Conservation (phyloP, 1,284 basidiomycete species). For the Marasmius oreades region DNA sequence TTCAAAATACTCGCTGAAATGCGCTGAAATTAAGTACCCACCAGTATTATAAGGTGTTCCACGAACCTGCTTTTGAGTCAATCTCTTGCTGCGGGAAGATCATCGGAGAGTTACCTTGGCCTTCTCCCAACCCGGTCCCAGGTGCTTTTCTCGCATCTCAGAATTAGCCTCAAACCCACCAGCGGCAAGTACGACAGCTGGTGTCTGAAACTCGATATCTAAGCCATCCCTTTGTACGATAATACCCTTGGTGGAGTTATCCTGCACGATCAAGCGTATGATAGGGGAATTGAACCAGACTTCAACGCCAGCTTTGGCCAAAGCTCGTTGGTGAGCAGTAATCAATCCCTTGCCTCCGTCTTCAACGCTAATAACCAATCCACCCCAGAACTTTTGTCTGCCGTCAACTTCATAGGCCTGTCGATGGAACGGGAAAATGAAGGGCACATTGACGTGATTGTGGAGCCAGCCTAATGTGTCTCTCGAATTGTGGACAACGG, state of each 20-base stretch:
- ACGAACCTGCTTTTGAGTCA: slow-evolving; percentile 41
- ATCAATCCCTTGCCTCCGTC: slow-evolving; percentile 70
- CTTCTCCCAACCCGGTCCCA: slow-evolving; percentile 52
- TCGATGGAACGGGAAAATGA: slow-evolving; percentile 57
- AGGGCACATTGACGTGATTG: slow-evolving; percentile 45
- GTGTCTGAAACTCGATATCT: slow-evolving; percentile 31
- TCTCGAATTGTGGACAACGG: slow-evolving; percentile 54
- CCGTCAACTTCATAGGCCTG: slow-evolving; percentile 65
- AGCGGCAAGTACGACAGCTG: slow-evolving; percentile 54
- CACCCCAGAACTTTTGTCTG: slow-evolving; percentile 66
- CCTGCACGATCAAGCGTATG: slow-evolving; percentile 35
- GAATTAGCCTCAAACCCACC: slow-evolving; percentile 63
- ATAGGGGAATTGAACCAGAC: slow-evolving; percentile 55
- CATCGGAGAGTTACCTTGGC: slow-evolving; percentile 40
- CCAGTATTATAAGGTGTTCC: slow-evolving; percentile 63
- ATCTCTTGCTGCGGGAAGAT: slow-evolving; percentile 2
- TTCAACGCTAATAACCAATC: slow-evolving; percentile 53
- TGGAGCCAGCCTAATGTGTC: slow-evolving; percentile 56
- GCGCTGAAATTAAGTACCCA: background rate
- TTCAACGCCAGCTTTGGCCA: slow-evolving; percentile 46
- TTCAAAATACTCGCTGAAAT: background rate
- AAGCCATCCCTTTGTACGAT: slow-evolving; percentile 36
- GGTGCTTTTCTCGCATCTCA: slow-evolving; percentile 45
- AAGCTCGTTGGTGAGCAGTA: slow-evolving; percentile 46
- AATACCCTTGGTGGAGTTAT: slow-evolving; percentile 41